A percentile compares a stretch with the other conserved stretches of the same genome.
Evolutionary conservation across 1,284 basidiomycete species (phyloP).

Genomic region (Golubevia pallescens): DNA sequence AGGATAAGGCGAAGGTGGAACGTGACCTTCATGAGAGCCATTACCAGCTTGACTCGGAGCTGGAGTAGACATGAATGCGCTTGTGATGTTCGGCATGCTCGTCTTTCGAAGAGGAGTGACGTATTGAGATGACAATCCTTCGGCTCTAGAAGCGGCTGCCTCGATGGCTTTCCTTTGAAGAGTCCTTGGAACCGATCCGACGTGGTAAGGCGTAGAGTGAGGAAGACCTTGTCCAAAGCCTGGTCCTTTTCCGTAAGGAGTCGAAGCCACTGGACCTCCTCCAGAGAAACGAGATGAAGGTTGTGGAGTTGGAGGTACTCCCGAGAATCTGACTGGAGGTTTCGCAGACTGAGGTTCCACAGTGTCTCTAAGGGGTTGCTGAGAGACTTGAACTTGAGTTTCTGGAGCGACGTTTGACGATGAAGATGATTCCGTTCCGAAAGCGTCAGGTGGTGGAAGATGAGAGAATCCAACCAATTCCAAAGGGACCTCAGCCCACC

Average conservation of each 20-base stretch:
- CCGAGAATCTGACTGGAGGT: background rate
- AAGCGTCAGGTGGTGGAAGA: conserved; percentile 30
- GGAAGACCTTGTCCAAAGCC: background rate
- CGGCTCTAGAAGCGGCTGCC: conserved; percentile 8
- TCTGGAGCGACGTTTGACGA: too few species aligned
- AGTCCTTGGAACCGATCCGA: background rate
- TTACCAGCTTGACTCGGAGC: background rate
- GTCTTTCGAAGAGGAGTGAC: conserved; percentile 50
- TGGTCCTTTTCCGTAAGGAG: conserved; percentile 4
- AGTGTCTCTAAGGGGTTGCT: too few species aligned
- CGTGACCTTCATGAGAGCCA: background rate
- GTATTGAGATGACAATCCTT: conserved; percentile 15
- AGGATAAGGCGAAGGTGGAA: conserved; percentile 50
- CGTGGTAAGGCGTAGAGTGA: conserved; percentile 14
- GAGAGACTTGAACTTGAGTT: too few species aligned
- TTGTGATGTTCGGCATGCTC: conserved; percentile 24
- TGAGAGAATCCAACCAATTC: conserved; percentile 46
- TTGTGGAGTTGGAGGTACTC: background rate
- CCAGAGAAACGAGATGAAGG: background rate
- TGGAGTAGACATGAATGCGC: conserved; percentile 1
- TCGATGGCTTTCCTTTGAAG: conserved; percentile 25
- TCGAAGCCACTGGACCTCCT: conserved; percentile 7
- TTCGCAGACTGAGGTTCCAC: background rate
- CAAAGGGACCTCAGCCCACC: conserved; percentile 42
- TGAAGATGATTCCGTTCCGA: conserved; percentile 5